Conservation (phyloP, 805 yeast species). For the Hanseniaspora occidentalis region DNA sequence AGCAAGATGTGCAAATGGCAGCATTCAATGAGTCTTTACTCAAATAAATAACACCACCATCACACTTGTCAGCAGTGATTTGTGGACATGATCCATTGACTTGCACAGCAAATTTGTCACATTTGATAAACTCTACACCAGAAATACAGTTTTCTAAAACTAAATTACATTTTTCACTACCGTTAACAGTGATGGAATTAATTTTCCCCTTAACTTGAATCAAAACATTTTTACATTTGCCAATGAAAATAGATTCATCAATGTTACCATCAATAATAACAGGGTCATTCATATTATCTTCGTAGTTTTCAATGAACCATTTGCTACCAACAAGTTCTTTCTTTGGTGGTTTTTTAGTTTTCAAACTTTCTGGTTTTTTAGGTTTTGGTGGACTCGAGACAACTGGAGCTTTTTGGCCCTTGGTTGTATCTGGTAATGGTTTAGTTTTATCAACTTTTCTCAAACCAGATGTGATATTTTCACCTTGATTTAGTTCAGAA, state of each 20-base stretch:
- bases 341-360: constrained; percentile 38
- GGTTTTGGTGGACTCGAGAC: constrained; percentile 86
- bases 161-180: constrained; percentile 59
- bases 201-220: constrained; percentile 84
- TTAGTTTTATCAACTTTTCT: constrained; percentile 88
- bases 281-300: constrained; percentile 39
- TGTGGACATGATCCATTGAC: constrained; percentile 73
- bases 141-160: constrained; percentile 78
- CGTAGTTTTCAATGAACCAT: constrained; percentile 80
- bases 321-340: constrained; percentile 75
- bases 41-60: constrained; percentile 72
- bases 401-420: neutral
- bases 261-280: constrained; percentile 65
- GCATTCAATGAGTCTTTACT: constrained; percentile 57
- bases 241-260: constrained; percentile 83
- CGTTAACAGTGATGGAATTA: constrained; percentile 72
- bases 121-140: constrained; percentile 79
- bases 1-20: constrained; percentile 72
- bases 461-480: constrained; percentile 67
- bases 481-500: constrained; percentile 82
- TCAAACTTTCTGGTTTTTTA: constrained; percentile 61
- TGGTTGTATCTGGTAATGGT: constrained; percentile 24
- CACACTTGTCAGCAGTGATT: constrained; percentile 78
- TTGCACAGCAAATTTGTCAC: constrained; percentile 72
- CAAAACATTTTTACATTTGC: constrained; percentile 61